Evolutionary conservation across 2,329 filamentous ascomycete genomes (phyloP).

Genomic region (Emmonsia crescens): DNA sequence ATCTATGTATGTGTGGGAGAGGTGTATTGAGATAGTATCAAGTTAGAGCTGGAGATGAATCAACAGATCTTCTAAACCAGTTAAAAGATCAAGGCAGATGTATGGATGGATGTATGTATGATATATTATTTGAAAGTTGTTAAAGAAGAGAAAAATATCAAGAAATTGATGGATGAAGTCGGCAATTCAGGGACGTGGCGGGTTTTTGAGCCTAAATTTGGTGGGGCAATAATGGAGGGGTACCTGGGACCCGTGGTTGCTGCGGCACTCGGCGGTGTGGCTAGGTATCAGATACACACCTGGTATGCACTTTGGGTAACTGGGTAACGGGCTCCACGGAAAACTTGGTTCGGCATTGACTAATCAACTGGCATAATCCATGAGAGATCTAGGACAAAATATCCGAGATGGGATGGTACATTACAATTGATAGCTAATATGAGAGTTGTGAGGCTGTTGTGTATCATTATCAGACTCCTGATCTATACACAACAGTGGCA

Average conservation of each 20-base stretch:
- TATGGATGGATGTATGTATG: not conserved
- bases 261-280: not conserved
- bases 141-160: conserved; percentile 12
- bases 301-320: not conserved
- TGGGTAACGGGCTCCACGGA: not conserved
- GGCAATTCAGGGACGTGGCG: conserved; percentile 10
- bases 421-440: too few species aligned
- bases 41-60: not conserved
- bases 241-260: not conserved
- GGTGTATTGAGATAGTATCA: not conserved
- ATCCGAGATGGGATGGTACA: too few species aligned
- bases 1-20: not conserved
- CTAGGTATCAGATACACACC: not conserved
- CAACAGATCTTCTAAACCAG: not conserved
- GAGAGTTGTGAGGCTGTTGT: too few species aligned
- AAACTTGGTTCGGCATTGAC: not conserved
- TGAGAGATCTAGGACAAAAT: not conserved
- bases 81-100: not conserved
- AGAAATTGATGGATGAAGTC: conserved; percentile 17
- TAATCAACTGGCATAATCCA: not conserved
- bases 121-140: not conserved
- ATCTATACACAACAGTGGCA: too few species aligned
- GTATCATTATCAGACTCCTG: too few species aligned
- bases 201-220: not conserved
- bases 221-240: not conserved